Base-by-base conservation (phyloP, 495 filamentous ascomycete species). In the Aspergillus hancockii region DNA sequence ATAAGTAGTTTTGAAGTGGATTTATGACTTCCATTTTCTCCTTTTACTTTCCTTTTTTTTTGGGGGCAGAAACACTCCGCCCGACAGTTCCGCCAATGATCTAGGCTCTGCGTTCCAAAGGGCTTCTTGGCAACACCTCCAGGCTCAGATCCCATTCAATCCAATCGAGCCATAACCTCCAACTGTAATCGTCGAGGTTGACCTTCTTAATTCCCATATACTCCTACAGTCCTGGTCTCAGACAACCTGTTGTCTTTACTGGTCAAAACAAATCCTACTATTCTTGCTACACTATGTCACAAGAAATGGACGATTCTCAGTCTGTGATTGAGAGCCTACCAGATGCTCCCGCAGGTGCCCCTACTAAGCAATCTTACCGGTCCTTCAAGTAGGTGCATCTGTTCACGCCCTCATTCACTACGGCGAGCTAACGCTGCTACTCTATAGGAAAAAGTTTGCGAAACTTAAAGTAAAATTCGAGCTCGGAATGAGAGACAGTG, bases 381-480 rank as follows among this genome's bases (percentile, higher is more conserved):
- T 80, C 77, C 34, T 80, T 76, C 65, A 80, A 80, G 77, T 78
- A 67, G 52, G 67, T 54, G 21, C 49, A 54, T 9, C 23, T 21
- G 8, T 22, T 21, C 47, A 9, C 18, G 31, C 18, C 22, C 18
- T 41, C 13, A 8, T 18, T n/a, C 1, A 28, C 21, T 19, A 0
- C 23, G 54, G 43, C 52, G 55, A 10, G 52, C 55, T 54, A 58
- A 61, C 57, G 47, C 32, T 50, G 64, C 66, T 4, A 75, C 74
- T 71, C 19, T 81, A 64, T 72, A 93, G 91, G 76, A 97, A 95
- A 76, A 98, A 98, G 77, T 98, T 93, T 74, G 86, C 90, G 55
- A 98, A 98, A 77, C 86, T 96, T 78, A 88, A 90, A 67, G 79
- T 91, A 66, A 81, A 83, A 40, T 98, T 97, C 64, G 92, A 97